Evolutionary conservation across 768 basidiomycete genomes (phyloP).

Genomic region (Tulasnella calospora): DNA sequence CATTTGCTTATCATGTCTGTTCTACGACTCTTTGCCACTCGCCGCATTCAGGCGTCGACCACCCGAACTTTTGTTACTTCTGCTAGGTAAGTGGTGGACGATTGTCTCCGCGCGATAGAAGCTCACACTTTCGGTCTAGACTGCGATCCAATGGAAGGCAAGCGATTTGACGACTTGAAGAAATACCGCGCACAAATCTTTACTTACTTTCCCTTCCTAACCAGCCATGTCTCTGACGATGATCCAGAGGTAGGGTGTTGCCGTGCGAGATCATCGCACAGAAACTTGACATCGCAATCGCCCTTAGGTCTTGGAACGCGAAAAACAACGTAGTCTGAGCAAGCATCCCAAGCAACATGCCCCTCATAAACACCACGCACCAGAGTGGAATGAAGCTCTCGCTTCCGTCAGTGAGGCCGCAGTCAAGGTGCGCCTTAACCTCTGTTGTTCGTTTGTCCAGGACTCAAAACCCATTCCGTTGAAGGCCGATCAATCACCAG

Average conservation of each 20-base stretch:
- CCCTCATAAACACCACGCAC: slow-evolving; percentile 19
- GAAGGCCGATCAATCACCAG: slow-evolving; percentile 22
- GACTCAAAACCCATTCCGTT: background rate
- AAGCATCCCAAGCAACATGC: slow-evolving; percentile 2
- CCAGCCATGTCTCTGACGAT: slow-evolving; percentile 16
- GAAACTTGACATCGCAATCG: background rate
- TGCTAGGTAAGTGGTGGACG: background rate
- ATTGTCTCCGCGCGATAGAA: background rate
- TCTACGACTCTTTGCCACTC: background rate
- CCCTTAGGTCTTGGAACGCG: slow-evolving; percentile 11
- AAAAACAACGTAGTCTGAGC: slow-evolving; percentile 14
- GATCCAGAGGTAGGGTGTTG: slow-evolving; percentile 11
- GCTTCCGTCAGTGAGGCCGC: slow-evolving; percentile 18
- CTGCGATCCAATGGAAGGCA: slow-evolving; percentile 12
- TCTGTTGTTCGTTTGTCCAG: background rate
- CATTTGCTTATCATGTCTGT: background rate
- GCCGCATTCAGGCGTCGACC: background rate
- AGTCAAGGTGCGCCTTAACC: slow-evolving; percentile 18
- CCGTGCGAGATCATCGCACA: background rate
- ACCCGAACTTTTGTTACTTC: slow-evolving; percentile 8
- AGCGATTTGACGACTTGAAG: background rate
- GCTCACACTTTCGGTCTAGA: background rate
- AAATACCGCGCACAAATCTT: background rate
- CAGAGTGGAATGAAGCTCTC: slow-evolving; percentile 21
- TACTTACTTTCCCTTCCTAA: background rate